These are phyloP conservation scores for Stemphylium lycopersici DNA, from an alignment of 2,329 filamentous ascomycete species.

Conservation along the genomic window DNA sequence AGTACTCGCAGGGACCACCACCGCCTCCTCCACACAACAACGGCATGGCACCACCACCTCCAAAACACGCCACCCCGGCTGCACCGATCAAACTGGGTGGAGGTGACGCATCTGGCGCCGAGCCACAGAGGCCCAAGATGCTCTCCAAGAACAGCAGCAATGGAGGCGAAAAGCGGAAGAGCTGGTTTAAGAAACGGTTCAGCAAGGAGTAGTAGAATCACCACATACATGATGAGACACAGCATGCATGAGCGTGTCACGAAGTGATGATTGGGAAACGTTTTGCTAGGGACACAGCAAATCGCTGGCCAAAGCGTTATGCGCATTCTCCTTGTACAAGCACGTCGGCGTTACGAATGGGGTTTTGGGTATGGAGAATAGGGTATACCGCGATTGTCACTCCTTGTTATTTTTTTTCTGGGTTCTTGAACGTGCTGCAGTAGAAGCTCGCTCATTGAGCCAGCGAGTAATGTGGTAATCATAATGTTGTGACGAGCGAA, in stretches of 20 bases:
- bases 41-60: constrained; percentile 18
- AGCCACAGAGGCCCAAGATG: constrained; percentile 21
- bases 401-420: constrained; percentile 19
- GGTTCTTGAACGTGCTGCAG: constrained; percentile 15
- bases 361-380: constrained; percentile 13
- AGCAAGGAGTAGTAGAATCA: constrained; percentile 63
- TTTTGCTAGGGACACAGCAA: constrained; percentile 4
- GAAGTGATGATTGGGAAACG: constrained; percentile 14
- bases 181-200: constrained; percentile 85
- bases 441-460: constrained; percentile 10
- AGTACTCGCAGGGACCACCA: constrained; percentile 14
- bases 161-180: constrained; percentile 71
- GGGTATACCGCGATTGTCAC: constrained; percentile 19
- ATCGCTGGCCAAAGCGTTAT: constrained; percentile 13
- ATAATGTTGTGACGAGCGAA: constrained; percentile 27
- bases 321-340: constrained; percentile 7
- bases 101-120: constrained; percentile 15
- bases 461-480: constrained; percentile 32
- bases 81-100: constrained; percentile 35
- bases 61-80: constrained; percentile 27
- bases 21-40: constrained; percentile 32
- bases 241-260: constrained; percentile 8
- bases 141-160: constrained; percentile 32
- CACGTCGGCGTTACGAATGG: constrained; percentile 19
- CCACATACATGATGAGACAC: neutral